Evolutionary conservation across 83 land plant genomes (phyloP), one percentile per base, ranked within the genome.

Genomic region (Picea mariana): DNA sequence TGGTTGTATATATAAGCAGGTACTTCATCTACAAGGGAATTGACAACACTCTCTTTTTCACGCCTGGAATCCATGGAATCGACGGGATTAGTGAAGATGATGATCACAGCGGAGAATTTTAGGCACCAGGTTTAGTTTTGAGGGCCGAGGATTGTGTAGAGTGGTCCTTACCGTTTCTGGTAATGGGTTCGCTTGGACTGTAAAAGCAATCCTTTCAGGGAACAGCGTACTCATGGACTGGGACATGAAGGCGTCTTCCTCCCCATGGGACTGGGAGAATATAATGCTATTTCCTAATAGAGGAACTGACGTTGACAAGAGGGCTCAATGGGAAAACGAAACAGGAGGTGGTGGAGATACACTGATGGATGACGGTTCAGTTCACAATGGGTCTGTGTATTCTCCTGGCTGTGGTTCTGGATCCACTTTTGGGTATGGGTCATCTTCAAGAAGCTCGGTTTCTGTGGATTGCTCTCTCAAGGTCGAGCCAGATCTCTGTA

Each of bases 201-300:
- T 55, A 55, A 55, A 55, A 55, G 12, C 58, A 55, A 55, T 2
- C 58, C 13, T 55, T 55, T 55, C 58, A 55, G 58, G 58, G 3
- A 55, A 55, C 58, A 55, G 58, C 58, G 58, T 55, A 55, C 58
- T 55, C 15, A 77, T 77, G 79, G 79, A 77, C 38, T 77, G 79
- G 79, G 79, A 77, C 21, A 77, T 77, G 64, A 77, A 77, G 52
- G n/a, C 42, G 24, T 59, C 79, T 11, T 77, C 79, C 59, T 58
- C 63, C 63, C 62, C n/a, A 11, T 77, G 79, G 79, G 79, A 77
- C 15, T 77, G 79, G 79, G 79, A 77, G 4, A 77, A 77, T 31
- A 9, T 60, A 18, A 77, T 77, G 63, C 79, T 59, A 13, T 77
- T 77, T 59, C 63, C 79, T 13, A 58, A 58, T 18, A 77, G 63